Evolutionary conservation across 495 filamentous ascomycete species (phyloP), one percentile per base, ranked within the genome.

Genomic region (Sphaerosporella brunnea): DNA sequence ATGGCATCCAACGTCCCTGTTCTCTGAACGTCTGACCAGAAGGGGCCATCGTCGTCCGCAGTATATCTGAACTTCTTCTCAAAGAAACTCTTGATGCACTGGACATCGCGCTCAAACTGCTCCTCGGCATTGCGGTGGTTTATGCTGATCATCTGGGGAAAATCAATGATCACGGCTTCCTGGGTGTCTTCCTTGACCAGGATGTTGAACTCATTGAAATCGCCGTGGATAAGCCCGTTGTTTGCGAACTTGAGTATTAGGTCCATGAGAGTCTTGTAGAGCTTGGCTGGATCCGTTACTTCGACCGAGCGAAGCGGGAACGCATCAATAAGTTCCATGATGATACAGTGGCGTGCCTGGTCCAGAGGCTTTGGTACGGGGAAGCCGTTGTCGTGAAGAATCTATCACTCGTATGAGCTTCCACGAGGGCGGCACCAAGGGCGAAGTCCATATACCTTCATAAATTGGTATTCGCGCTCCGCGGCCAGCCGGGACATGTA

Each of bases 121-220:
- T 83, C 87, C 53, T 85, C 77, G 45, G 90, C 92, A 60, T 99
- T 93, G 10, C 64, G 64, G 59, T 99, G 92, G 55, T 92, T 83
- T 54, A 94, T 80, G n/a, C 85, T 93, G 2, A 96, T 73, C 80
- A 93, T 93, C 65, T 99, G 90, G 1, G 90, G 90, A 62, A 99
- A 99, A 65, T 99, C 92, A 54, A 99, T 99, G 23, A 96, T 63
- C 42, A 92, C 72, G 3, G 90, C 87, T 1, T 66, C 58, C 18
- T 66, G 55, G 26, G 64, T 62, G 25, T 74, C 70, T 55, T 93
- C 86, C 53, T 85, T 78, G 63, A 96, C 78, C 16, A 99, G 69
- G 49, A 99, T 84, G 59, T 99, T 99, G 69, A 99, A 99, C 66
- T 96, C 92, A 67, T 99, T 99, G 68, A 93, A 96, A 62, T 99